Conservation (phyloP, 192 early-diverging fungal species). For the Diversispora epigaea region DNA sequence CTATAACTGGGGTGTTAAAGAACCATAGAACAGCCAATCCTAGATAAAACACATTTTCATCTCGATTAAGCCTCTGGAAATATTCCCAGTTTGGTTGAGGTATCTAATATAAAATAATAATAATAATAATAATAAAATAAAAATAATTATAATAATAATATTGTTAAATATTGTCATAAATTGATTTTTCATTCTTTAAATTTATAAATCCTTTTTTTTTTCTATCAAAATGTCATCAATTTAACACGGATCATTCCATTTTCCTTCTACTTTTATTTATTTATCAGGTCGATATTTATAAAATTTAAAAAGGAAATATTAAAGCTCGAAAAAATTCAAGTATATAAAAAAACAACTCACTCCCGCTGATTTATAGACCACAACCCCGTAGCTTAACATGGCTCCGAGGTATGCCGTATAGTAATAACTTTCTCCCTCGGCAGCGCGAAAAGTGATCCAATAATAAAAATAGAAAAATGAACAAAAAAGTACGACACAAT, state of each 20-base stretch:
- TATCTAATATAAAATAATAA: conserved; percentile 42
- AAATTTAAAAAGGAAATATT: not conserved
- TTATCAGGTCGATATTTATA: conserved; percentile 21
- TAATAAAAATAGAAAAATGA: too few species aligned
- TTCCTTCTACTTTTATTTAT: too few species aligned
- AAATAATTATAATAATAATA: too few species aligned
- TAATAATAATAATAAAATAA: conserved; percentile 6
- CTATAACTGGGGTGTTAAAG: conserved; percentile 63
- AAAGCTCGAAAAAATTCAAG: too few species aligned
- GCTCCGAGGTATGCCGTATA: conserved; percentile 47
- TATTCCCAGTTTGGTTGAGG: conserved; percentile 62
- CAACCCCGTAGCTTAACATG: conserved; percentile 69
- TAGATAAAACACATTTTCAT: conserved; percentile 80
- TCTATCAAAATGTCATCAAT: too few species aligned
- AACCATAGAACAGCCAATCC: conserved; percentile 70
- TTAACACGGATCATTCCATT: too few species aligned
- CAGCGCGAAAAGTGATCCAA: too few species aligned
- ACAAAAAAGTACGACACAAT: too few species aligned
- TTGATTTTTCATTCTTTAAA: too few species aligned
- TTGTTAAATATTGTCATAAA: too few species aligned
- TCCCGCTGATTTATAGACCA: conserved; percentile 75
- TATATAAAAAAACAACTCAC: conserved; percentile 49
- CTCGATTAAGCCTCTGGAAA: conserved; percentile 58
- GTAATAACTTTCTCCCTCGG: too few species aligned
- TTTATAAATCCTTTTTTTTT: too few species aligned